These are phyloP conservation scores for Pleurotus citrinopileatus DNA, from an alignment of 768 basidiomycete species.

Conservation along the genomic window DNA sequence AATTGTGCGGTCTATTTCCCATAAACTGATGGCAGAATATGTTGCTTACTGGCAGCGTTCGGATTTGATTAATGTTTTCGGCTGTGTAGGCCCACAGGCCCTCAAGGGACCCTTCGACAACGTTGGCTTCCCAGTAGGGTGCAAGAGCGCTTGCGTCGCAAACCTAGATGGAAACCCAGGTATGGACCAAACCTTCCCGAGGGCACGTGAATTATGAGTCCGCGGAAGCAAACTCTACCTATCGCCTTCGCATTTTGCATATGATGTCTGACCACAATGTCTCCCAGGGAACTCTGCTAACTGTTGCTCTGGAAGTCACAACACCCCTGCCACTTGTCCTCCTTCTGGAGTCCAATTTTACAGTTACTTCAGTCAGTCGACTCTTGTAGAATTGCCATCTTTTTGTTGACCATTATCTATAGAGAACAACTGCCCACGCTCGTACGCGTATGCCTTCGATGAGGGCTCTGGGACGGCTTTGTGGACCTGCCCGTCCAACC, in stretches of 20 bases:
- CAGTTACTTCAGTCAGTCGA: slow-evolving; percentile 16
- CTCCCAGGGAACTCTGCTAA: slow-evolving; percentile 51
- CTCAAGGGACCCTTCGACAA: slow-evolving; percentile 53
- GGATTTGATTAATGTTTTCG: slow-evolving; percentile 37
- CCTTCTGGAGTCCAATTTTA: slow-evolving; percentile 17
- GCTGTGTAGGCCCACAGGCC: too few species aligned
- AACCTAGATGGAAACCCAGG: slow-evolving; percentile 41
- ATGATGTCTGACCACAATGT: not conserved
- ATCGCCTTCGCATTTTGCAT: not conserved
- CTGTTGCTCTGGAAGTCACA: slow-evolving; percentile 55
- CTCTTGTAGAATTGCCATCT: not conserved
- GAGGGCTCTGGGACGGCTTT: slow-evolving; percentile 44
- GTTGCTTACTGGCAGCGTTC: not conserved
- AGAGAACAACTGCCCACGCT: slow-evolving; percentile 30
- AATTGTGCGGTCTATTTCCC: slow-evolving; percentile 37
- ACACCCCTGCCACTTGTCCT: slow-evolving; percentile 17
- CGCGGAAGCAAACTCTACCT: not conserved
- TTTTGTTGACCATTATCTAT: not conserved
- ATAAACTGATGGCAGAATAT: not conserved
- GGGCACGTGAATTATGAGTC: not conserved
- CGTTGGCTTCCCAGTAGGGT: slow-evolving; percentile 55
- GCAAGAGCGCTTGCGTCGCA: slow-evolving; percentile 54
- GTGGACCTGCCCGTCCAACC: slow-evolving; percentile 32
- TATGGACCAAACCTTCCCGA: slow-evolving; percentile 13
- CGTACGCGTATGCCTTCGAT: slow-evolving; percentile 48